A percentile compares a stretch with the other conserved stretches of the same genome.
Evolutionary conservation across 192 early-diverging fungal species (phyloP).

Genomic region (Coemansia sp.): DNA sequence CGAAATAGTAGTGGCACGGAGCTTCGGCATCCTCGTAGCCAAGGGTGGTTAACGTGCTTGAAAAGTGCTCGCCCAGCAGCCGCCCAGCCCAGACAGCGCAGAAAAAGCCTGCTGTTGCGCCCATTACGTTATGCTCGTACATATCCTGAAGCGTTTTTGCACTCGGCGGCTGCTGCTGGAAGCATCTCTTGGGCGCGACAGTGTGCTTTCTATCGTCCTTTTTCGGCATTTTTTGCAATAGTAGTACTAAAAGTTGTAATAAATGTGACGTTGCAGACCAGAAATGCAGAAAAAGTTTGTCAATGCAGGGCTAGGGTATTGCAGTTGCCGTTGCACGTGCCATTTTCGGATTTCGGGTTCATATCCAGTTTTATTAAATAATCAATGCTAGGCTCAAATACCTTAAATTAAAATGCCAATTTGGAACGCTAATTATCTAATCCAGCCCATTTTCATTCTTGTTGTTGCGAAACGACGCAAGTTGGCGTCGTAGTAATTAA

Average conservation of each 20-base stretch:
- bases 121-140: constrained; percentile 35
- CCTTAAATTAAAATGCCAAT: too few species aligned
- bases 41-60: constrained; percentile 12
- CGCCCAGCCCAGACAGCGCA: constrained; percentile 37
- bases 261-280: not conserved
- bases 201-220: not conserved
- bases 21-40: constrained; percentile 10
- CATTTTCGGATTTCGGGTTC: too few species aligned
- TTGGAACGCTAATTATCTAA: too few species aligned
- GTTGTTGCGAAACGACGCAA: too few species aligned
- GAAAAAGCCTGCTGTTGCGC: constrained; percentile 34
- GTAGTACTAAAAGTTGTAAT: not conserved
- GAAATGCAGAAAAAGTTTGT: not conserved
- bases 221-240: not conserved
- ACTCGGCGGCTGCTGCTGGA: constrained; percentile 13
- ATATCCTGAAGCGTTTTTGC: constrained; percentile 24
- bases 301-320: not conserved
- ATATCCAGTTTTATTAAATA: too few species aligned
- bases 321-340: not conserved
- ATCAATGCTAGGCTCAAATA: too few species aligned
- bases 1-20: constrained; percentile 13
- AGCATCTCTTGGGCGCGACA: not conserved
- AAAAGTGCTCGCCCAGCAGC: constrained; percentile 29
- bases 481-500: too few species aligned
- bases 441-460: too few species aligned